Base-by-base conservation (phyloP, 2,329 filamentous ascomycete species). In the Bisporella sp. region DNA sequence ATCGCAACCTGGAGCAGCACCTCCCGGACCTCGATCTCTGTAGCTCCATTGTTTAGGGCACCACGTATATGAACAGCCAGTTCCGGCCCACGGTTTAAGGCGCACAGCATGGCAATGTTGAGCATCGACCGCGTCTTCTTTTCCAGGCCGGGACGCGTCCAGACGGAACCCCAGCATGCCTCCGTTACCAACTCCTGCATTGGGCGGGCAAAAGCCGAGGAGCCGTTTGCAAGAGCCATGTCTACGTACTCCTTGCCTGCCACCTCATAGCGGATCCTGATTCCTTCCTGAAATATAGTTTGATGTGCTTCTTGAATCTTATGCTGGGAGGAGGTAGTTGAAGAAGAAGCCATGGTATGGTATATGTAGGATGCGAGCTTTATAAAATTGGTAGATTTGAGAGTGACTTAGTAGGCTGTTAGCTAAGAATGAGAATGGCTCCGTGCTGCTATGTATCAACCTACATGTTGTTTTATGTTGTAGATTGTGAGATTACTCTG, bases 51-150 rank as follows among this genome's bases (percentile, higher is more conserved):
- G 56, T 77, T 81, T 55, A 81, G 65, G 1, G 81, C 82, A 0
- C 81, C 81, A 28, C 79, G 70, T 11, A 81, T 71, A 61, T 85
- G 81, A 11, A 79, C 73, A 0, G 71, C 79, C 50, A 85, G 68
- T 62, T 85, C 81, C 0, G 76, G 73, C 5, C 69, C 5, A 21
- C 77, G 70, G 59, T 83, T 83, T 54, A 82, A 69, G 4, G 79
- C 78, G 63, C 78, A 78, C 42, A 85, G 69, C 76, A 85, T 83
- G 46, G 75, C 79, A 44, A 85, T 78, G 63, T 84, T 84, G 47
- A 85, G 66, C 49, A 85, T 69, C 46, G 73, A 78, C 43, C 81
- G 73, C 56, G 79, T 75, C 62, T 83, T 81, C 51, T 75, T 73
- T 33, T 77, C 73, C 6, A 85, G 72, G 0, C 81, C 81, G 0